Percentiles rank a stretch among this genome's conserved stretches.
These are phyloP conservation scores for Mycena citricolor DNA, from an alignment of 1,284 basidiomycete species.

Conservation along the genomic window DNA sequence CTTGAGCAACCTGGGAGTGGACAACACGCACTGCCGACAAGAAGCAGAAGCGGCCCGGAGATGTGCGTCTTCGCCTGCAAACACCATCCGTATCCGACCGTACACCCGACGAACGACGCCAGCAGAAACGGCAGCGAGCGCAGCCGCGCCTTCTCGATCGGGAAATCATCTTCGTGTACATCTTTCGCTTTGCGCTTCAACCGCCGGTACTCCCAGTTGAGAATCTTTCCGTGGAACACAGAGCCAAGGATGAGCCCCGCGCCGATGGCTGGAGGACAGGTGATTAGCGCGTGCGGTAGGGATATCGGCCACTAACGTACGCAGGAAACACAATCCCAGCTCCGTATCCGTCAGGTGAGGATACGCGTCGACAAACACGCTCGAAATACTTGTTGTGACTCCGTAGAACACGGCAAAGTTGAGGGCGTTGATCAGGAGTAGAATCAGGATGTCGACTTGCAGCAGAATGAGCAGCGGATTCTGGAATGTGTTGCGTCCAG, in stretches of 20 bases:
- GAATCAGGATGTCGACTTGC: slow-evolving; percentile 54
- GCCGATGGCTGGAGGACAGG: slow-evolving; percentile 43
- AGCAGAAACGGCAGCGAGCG: slow-evolving; percentile 42
- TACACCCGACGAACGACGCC: slow-evolving; percentile 39
- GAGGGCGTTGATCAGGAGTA: slow-evolving; percentile 59
- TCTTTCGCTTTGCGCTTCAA: slow-evolving; percentile 31
- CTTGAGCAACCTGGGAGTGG: slow-evolving; percentile 16
- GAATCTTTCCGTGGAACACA: slow-evolving; percentile 46
- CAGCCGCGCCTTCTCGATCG: slow-evolving; percentile 35
- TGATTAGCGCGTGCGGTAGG: too few relatives aligned
- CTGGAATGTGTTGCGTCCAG: slow-evolving; percentile 32
- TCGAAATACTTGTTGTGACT: slow-evolving; percentile 62
- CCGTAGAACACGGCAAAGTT: slow-evolving; percentile 63
- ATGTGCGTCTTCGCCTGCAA: slow-evolving; percentile 49
- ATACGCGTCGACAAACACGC: slow-evolving; percentile 57
- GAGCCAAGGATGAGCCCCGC: slow-evolving; percentile 55
- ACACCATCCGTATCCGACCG: slow-evolving; percentile 65
- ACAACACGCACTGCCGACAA: slow-evolving; percentile 48
- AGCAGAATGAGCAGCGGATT: slow-evolving; percentile 64
- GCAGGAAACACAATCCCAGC: slow-evolving; percentile 69
- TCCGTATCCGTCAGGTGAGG: slow-evolving; percentile 59
- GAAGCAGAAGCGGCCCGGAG: slow-evolving; percentile 56
- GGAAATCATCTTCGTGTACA: not conserved
- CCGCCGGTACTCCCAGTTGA: slow-evolving; percentile 57
- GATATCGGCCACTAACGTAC: too few relatives aligned